Percentiles rank a stretch among this genome's conserved stretches.
phyloP scores from a whole-genome alignment of 2,329 filamentous ascomycete species.

The Aspergillaceae sp. region DNA sequence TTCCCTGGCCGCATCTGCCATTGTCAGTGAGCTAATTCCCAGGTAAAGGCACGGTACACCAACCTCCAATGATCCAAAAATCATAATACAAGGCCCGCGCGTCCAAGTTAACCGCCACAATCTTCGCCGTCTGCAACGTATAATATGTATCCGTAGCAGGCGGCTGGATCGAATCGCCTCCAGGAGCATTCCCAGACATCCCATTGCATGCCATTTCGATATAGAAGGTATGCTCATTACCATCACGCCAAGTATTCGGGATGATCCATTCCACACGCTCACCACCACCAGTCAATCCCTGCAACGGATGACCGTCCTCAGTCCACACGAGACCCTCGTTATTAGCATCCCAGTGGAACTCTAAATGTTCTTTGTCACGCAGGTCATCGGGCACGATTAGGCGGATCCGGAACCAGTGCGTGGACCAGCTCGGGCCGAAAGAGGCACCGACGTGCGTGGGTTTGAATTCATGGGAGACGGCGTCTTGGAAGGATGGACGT shows the following conservation, averaged over 20 bases:
- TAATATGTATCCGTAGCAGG: conserved; percentile 80
- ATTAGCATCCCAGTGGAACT: conserved; percentile 92
- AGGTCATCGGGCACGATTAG: conserved; percentile 69
- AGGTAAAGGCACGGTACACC: conserved; percentile 4
- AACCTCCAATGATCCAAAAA: conserved; percentile 77
- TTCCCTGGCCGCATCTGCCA: conserved; percentile 72
- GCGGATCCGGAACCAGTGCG: conserved; percentile 89
- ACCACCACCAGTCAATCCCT: conserved; percentile 82
- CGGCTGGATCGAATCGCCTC: conserved; percentile 79
- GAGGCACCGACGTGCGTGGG: conserved; percentile 64
- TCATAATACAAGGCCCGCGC: conserved; percentile 80
- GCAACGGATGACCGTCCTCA: conserved; percentile 77
- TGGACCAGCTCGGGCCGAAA: conserved; percentile 94
- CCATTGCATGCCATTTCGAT: conserved; percentile 98
- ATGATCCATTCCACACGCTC: conserved; percentile 89
- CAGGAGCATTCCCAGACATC: conserved; percentile 91
- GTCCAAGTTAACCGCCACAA: conserved; percentile 79
- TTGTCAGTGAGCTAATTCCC: not conserved
- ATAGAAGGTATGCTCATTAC: conserved; percentile 80
- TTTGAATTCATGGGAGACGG: conserved; percentile 64
- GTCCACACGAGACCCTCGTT: conserved; percentile 95
- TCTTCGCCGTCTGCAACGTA: conserved; percentile 65
- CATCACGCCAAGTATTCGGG: conserved; percentile 71
- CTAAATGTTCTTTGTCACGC: conserved; percentile 68
- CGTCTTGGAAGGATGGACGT: conserved; percentile 80